Base-by-base conservation (phyloP, 805 yeast species). In the Isabelozyma heimii region DNA sequence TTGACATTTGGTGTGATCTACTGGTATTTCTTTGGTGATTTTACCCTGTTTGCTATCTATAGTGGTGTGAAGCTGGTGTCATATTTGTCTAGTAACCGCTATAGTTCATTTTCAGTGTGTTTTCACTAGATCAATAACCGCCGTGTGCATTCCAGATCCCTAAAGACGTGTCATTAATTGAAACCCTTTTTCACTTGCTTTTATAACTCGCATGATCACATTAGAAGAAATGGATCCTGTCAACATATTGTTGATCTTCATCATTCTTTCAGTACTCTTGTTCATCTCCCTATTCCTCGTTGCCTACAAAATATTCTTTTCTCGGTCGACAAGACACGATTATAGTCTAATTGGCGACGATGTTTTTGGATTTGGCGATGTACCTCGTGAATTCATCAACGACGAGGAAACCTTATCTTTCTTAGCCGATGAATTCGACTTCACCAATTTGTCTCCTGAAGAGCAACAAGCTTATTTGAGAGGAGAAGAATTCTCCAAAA, bases 301-400 rank as follows among this genome's bases (percentile, higher is more conserved):
- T 41, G 54, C 52, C 12, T 54, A 43, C 42, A 46, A 44, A 16
- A 13, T 51, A 12, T 51, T 52, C 28, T 41, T 40, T 30, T n/a
- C 40, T 7, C 42, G 38, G 26, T 44, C 44, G 10, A 49, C 40
- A 13, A 45, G 54, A 30, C 52, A 50, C 48, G 55, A 50, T 20
- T 52, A 50, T 37, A 35, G 38, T 9, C 26, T 38, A 28, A 35
- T 47, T 27, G 43, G 46, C 5, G 46, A 50, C 37, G 63, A 55
- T 26, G 14, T 42, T 3, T 42, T 42, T 42, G 44, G 44, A 8
- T 42, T 27, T 30, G 44, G 44, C 13, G 44, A 61, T 27, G 56
- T 72, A 2, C 77, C 76, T 15, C 61, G 58, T 15, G 77, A 67
- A 47, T 72, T 69, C 49, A 51, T 73, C 20, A 70, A 72, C 49